These are phyloP conservation scores for Gamsiella multidivaricata DNA, from an alignment of 192 early-diverging fungal species.

Conservation along the genomic window DNA sequence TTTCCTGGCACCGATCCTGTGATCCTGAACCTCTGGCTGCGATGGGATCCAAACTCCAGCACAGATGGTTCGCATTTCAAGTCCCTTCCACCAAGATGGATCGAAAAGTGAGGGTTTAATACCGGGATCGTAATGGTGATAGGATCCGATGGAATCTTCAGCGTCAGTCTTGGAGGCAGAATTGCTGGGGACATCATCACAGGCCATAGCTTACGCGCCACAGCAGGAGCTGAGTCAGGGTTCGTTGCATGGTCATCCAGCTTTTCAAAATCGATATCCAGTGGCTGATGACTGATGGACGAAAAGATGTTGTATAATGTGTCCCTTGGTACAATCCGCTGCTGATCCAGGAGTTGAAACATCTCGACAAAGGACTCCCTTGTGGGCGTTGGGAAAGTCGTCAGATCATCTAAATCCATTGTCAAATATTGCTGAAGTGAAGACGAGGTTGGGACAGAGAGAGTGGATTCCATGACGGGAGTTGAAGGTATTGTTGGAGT, in stretches of 20 bases:
- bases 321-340: slow-evolving; percentile 35
- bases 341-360: slow-evolving; percentile 48
- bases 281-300: slow-evolving; percentile 56
- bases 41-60: slow-evolving; percentile 64
- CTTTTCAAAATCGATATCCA: slow-evolving; percentile 62
- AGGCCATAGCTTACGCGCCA: slow-evolving; percentile 33
- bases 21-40: slow-evolving; percentile 66
- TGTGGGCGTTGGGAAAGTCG: slow-evolving; percentile 23
- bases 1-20: slow-evolving; percentile 67
- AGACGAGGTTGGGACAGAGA: not conserved
- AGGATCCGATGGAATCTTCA: slow-evolving; percentile 61
- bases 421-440: slow-evolving; percentile 22
- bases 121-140: slow-evolving; percentile 68
- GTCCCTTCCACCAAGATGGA: slow-evolving; percentile 70
- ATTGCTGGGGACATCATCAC: slow-evolving; percentile 52
- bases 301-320: slow-evolving; percentile 37
- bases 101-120: slow-evolving; percentile 66
- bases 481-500: slow-evolving; percentile 45
- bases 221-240: not conserved
- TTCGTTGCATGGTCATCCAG: not conserved
- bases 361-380: slow-evolving; percentile 46
- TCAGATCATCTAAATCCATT: slow-evolving; percentile 44
- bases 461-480: slow-evolving; percentile 36
- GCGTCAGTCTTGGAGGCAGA: slow-evolving; percentile 67
- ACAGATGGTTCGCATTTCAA: slow-evolving; percentile 63